Evolutionary conservation across 805 yeast species (phyloP).

Genomic region (Pichia deserticola): DNA sequence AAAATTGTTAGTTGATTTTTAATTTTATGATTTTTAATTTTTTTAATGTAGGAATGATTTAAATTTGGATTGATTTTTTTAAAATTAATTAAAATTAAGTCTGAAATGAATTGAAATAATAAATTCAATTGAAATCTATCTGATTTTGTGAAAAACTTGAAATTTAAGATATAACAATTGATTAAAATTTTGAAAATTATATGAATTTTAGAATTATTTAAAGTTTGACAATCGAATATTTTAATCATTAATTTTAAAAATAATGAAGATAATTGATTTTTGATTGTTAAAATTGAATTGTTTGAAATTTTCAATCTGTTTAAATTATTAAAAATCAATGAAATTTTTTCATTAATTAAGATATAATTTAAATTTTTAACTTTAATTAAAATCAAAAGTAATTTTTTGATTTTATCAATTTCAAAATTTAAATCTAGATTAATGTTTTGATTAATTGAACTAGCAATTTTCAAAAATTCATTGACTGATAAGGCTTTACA

Average conservation of each 20-base stretch:
- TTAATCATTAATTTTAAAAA: neutral
- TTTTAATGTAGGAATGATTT: conserved; percentile 1
- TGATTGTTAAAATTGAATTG: neutral
- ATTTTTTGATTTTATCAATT: neutral
- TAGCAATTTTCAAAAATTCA: too few species aligned
- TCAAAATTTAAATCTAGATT: neutral
- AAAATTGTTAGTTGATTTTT: conserved; percentile 5
- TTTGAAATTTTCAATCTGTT: neutral
- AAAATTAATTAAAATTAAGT: conserved; percentile 5
- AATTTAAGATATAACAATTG: conserved; percentile 11
- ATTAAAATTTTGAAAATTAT: conserved; percentile 8
- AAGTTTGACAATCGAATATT: conserved; percentile 1
- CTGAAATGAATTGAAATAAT: conserved; percentile 9
- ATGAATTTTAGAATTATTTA: conserved; percentile 2
- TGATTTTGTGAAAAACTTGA: conserved; percentile 4
- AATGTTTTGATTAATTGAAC: too few species aligned
- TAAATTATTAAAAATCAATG: neutral
- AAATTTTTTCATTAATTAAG: neutral
- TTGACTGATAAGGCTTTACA: too few species aligned
- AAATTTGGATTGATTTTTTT: neutral
- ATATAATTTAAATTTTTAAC: neutral
- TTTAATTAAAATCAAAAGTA: neutral
- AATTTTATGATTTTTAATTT: conserved; percentile 5
- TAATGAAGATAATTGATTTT: conserved; percentile 1
- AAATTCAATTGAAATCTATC: conserved; percentile 2